These are phyloP conservation scores for Flaveria trinervia DNA, from an alignment of 129 eudicot species.

Conservation along the genomic window DNA sequence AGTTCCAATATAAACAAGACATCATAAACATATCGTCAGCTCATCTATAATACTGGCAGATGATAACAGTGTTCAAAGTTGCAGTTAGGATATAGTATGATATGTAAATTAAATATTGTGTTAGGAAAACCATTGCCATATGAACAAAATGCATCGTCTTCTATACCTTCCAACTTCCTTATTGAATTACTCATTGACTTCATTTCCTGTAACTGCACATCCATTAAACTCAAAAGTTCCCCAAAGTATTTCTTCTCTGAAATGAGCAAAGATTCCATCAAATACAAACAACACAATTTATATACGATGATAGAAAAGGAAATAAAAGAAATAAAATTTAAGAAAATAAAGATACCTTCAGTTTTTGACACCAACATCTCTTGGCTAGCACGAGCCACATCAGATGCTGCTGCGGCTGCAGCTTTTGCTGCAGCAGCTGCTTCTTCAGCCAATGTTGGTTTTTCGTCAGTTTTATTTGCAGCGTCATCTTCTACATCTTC, in stretches of 20 bases:
- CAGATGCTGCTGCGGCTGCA: conserved; percentile 92
- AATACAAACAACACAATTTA: neutral
- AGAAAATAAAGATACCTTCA: conserved; percentile 54
- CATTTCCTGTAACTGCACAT: conserved; percentile 81
- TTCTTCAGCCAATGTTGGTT: conserved; percentile 78
- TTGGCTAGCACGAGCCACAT: conserved; percentile 84
- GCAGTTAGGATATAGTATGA: conserved; percentile 2
- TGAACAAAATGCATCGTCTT: conserved; percentile 18
- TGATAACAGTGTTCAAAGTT: neutral
- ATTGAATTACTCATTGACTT: conserved; percentile 74
- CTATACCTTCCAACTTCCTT: conserved; percentile 69
- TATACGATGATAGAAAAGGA: neutral
- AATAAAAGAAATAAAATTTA: conserved; percentile 2
- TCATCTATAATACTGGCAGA: neutral
- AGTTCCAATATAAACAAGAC: neutral
- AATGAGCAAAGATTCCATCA: conserved; percentile 12
- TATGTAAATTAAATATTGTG: neutral
- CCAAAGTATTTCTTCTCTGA: conserved; percentile 80
- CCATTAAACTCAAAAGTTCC: conserved; percentile 69
- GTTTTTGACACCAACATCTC: conserved; percentile 68
- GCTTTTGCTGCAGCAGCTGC: conserved; percentile 92
- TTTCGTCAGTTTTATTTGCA: conserved; percentile 37
- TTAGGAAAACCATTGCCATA: conserved; percentile 23
- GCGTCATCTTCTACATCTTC: conserved; percentile 66
- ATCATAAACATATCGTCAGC: neutral